Evolutionary conservation across 1,139 yeast genomes (phyloP).

Genomic region (Candida anutae): DNA sequence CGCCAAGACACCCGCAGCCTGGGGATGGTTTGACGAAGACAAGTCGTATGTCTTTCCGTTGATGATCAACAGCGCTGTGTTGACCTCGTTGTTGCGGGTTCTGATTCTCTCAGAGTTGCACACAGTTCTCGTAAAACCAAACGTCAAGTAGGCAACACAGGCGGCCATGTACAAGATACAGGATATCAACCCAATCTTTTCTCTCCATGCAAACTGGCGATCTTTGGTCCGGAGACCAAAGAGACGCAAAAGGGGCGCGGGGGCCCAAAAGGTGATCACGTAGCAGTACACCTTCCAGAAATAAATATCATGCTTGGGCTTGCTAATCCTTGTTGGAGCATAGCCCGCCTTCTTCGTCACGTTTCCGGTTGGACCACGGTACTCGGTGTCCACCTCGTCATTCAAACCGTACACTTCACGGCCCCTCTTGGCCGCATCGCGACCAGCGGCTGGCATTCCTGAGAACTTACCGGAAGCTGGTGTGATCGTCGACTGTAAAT

Average conservation of each 20-base stretch:
- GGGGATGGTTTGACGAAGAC: constrained; percentile 66
- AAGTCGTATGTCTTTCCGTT: constrained; percentile 79
- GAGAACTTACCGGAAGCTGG: neutral
- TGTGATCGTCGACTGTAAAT: neutral
- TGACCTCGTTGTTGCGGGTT: constrained; percentile 51
- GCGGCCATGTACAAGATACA: constrained; percentile 70
- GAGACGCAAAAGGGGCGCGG: constrained; percentile 59
- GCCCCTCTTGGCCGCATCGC: constrained; percentile 26
- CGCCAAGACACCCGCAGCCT: constrained; percentile 64
- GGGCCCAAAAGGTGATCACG: constrained; percentile 85
- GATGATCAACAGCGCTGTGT: constrained; percentile 57
- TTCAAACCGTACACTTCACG: constrained; percentile 53
- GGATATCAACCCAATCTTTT: constrained; percentile 78
- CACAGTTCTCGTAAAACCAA: constrained; percentile 85
- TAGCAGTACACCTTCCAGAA: constrained; percentile 82
- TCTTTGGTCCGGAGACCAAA: constrained; percentile 76
- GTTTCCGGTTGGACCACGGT: constrained; percentile 18
- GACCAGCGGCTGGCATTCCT: neutral
- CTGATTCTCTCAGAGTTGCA: constrained; percentile 47
- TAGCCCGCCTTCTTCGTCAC: constrained; percentile 11
- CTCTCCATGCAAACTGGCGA: constrained; percentile 95
- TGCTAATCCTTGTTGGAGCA: constrained; percentile 6
- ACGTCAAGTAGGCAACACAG: constrained; percentile 76
- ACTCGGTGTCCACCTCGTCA: constrained; percentile 38
- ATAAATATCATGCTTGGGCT: constrained; percentile 32